Base-by-base conservation (phyloP, 345 rosid genomes). In the Gynandropsis gynandra region DNA sequence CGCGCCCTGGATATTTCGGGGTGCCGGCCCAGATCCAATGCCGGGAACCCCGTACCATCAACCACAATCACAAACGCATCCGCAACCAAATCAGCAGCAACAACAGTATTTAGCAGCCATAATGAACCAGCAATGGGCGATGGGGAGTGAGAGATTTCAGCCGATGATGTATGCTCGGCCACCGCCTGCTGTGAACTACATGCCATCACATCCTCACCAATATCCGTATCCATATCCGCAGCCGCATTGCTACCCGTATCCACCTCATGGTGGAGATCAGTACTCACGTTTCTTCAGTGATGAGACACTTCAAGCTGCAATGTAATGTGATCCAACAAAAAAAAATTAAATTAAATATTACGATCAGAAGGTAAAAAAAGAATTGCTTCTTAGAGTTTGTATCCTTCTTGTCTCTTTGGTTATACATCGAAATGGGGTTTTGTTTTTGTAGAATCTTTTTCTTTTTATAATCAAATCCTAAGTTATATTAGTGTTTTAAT, bases 101-200 rank as follows among this genome's bases (percentile, higher is more conserved):
- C 71, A 82, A 54, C 80, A 78, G 58, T 24, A 86, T 58, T 80
- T 82, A 5, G 84, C 90, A 0, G 42, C 88, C 0, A 60, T 61
- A 18, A 66, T 54, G 66, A 66, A 60, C 62, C 71, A 66, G 47
- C 72, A 82, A 58, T 72, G 78, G 59, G 16, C 88, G 54, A 50
- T 61, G 34, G 67, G 59, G 0, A 81, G 76, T 15, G 94, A 85
- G 42, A 71, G 97, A 72, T 86, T 80, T 74, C 95, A 86, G 62
- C 97, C 77, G n/a, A 65, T 89, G 84, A 86, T 86, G 90, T 87
- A 86, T 15, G 94, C 95, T 2, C 74, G 87, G 70, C 96, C 83
- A 18, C 96, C 90, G 0, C 75, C 96, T 1, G 94, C 94, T 5
- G 80, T 78, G 29, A 89, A 86, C 67, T 86, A 81, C 74, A 54